Base-by-base conservation (phyloP, 2,329 filamentous ascomycete species). In the Fusarium transvaalense region DNA sequence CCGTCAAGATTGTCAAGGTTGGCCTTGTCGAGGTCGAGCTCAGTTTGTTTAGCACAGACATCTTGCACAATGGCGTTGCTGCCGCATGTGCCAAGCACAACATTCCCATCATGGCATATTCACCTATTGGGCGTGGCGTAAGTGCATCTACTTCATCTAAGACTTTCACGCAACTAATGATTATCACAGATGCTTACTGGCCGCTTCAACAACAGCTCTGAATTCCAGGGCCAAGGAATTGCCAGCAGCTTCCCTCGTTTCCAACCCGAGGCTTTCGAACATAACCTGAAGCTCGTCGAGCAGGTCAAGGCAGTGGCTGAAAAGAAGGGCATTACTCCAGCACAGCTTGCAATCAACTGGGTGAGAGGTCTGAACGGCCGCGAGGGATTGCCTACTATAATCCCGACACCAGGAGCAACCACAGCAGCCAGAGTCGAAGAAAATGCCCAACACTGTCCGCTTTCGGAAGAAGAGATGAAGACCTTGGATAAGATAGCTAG, bases 91-190 rank as follows among this genome's bases (percentile, higher is more conserved):
- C 81, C 0, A 84, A 94, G 75, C 78, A 91, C 45, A 80, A 83
- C 46, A 93, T 95, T 62, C 89, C 91, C 0, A 80, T 94, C 47
- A 79, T 93, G 35, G 91, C 90, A 1, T 94, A 93, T 78, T 90
- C 89, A 43, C 92, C 92, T 1, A 82, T 94, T 0, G 89, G 91
- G 6, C 81, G 86, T 27, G 84, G 85, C 3, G 80, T 82, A 75
- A 72, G 79, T 76, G 10, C 47, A 52, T 25, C 13, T 25, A 25
- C n/a, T 29, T 21, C 13, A 12, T 17, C 6, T 21, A 15, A 38
- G 39, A 6, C 4, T 17, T 25, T 19, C 17, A 10, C n/a, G 7
- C 19, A 37, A 31, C 71, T 75, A 55, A 74, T 43, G 23, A 6
- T 10, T 10, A 31, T 14, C 14, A 6, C 31, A 78, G 76, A 68